Evolutionary conservation across 495 filamentous ascomycete species (phyloP).

Genomic region (Tuber aestivum): DNA sequence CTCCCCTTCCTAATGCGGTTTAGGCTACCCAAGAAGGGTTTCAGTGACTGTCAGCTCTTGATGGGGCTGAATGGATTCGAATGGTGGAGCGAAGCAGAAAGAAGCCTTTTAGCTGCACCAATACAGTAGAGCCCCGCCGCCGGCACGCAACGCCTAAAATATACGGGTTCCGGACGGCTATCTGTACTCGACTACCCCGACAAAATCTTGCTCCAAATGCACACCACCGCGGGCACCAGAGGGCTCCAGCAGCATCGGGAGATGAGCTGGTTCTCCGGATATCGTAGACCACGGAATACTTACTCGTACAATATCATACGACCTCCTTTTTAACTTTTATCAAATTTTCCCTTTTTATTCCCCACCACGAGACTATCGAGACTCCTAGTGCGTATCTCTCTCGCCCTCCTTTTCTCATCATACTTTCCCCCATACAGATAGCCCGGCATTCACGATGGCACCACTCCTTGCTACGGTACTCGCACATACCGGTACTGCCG

Average conservation of each 20-base stretch:
- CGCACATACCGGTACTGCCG: too few species aligned
- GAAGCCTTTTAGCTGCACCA: neutral
- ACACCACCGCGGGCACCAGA: neutral
- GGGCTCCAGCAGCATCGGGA: neutral
- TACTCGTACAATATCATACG: too few species aligned
- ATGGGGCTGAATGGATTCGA: neutral
- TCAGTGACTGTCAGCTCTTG: neutral
- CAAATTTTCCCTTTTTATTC: neutral
- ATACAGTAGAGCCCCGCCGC: neutral
- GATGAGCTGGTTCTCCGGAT: too few species aligned
- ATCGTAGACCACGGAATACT: too few species aligned
- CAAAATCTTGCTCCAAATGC: neutral
- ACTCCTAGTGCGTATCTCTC: too few species aligned
- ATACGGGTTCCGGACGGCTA: neutral
- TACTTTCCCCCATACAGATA: neutral
- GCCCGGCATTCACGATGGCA: neutral
- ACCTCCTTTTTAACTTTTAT: too few species aligned
- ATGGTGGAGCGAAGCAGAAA: neutral
- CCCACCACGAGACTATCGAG: neutral
- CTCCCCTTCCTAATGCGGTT: neutral
- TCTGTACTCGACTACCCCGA: too few species aligned
- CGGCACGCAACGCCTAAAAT: neutral
- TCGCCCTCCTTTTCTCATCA: too few species aligned
- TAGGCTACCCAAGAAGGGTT: neutral
- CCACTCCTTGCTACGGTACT: neutral